Conservation (phyloP, 208 protist species). For the Endotrypanum monterogeii region DNA sequence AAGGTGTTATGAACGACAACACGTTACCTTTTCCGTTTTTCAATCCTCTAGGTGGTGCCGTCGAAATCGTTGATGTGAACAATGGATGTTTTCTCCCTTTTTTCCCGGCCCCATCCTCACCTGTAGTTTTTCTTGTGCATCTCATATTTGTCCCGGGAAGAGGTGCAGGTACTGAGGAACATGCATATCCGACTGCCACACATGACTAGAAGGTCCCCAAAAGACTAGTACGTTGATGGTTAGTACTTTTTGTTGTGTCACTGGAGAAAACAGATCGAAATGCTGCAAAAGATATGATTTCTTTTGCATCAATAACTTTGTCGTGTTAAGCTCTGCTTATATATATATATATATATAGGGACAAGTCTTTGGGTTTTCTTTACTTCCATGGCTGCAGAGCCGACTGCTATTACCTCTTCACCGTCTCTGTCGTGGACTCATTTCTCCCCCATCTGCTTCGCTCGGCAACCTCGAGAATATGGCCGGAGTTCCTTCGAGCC, state of each 20-base stretch:
- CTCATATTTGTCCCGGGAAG: background rate
- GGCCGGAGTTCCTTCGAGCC: background rate
- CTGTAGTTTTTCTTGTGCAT: background rate
- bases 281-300: too few relatives aligned
- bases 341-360: too few relatives aligned
- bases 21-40: background rate
- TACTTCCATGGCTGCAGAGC: conserved; percentile 1
- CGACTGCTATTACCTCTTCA: background rate
- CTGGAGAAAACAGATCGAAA: too few relatives aligned
- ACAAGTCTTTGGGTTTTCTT: background rate
- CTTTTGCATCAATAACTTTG: too few relatives aligned
- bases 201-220: background rate
- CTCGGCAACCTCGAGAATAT: background rate
- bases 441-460: conserved; percentile 1
- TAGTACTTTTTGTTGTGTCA: too few relatives aligned
- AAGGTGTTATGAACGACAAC: background rate
- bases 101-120: background rate
- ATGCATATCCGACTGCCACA: background rate
- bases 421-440: background rate
- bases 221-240: too few relatives aligned
- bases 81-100: background rate
- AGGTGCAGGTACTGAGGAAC: background rate
- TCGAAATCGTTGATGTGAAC: background rate
- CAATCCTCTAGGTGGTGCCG: background rate
- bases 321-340: too few relatives aligned